Evolutionary conservation across 2,329 filamentous ascomycete genomes (phyloP).

Genomic region (Penicillium sp.): DNA sequence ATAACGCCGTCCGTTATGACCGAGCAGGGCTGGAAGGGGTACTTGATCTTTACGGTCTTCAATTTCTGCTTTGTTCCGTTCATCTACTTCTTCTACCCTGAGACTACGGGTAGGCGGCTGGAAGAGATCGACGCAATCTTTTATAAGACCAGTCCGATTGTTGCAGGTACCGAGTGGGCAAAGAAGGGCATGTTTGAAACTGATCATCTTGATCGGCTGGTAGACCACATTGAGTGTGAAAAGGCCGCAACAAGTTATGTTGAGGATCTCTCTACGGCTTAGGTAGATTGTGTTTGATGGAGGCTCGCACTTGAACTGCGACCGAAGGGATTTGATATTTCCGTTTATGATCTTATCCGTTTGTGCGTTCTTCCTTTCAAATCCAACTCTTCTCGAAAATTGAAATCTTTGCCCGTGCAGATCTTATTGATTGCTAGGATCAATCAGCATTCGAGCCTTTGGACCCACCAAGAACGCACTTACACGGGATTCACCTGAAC

Average conservation of each 20-base stretch:
- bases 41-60: too few species aligned
- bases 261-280: not conserved
- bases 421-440: not conserved
- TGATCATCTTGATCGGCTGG: conserved; percentile 11
- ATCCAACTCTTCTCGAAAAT: not conserved
- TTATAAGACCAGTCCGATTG: conserved; percentile 8
- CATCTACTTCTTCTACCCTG: too few species aligned
- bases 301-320: not conserved
- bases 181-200: conserved; percentile 9
- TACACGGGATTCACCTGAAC: not conserved
- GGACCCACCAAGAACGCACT: not conserved
- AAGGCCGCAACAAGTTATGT: not conserved
- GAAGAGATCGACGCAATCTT: conserved; percentile 26
- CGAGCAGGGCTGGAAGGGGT: too few species aligned
- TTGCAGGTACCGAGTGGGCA: conserved; percentile 10
- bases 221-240: not conserved
- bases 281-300: not conserved
- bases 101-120: too few species aligned
- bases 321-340: not conserved
- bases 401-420: not conserved
- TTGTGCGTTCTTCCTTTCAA: too few species aligned
- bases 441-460: not conserved
- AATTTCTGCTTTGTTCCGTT: too few species aligned
- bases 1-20: too few species aligned
- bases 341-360: too few species aligned